Evolutionary conservation across 106 monocot genomes (phyloP).

Genomic region (Dioscorea dumetorum): DNA sequence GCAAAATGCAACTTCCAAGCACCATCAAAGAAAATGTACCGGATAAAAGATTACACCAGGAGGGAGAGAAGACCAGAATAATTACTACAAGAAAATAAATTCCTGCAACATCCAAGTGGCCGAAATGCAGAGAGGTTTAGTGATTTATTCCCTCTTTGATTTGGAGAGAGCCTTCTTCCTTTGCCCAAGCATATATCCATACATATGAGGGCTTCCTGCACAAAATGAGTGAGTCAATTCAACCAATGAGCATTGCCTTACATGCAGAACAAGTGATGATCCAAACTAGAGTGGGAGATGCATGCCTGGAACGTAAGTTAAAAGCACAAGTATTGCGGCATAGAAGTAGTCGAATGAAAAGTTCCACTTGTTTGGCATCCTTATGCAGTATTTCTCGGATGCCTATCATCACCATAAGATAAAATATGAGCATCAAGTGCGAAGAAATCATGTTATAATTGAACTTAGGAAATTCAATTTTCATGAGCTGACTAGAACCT

Average conservation of each 20-base stretch:
- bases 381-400: constrained; percentile 64
- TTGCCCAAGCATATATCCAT: constrained; percentile 60
- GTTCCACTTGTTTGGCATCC: constrained; percentile 71
- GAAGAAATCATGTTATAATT: neutral
- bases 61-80: too few species aligned
- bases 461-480: too few species aligned
- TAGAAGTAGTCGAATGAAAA: constrained; percentile 68
- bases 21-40: too few species aligned
- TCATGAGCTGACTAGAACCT: constrained; percentile 29
- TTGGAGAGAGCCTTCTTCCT: constrained; percentile 64
- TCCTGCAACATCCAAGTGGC: too few species aligned
- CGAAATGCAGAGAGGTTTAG: too few species aligned
- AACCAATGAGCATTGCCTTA: neutral
- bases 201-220: constrained; percentile 72
- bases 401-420: constrained; percentile 15
- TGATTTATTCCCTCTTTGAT: constrained; percentile 31
- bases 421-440: neutral
- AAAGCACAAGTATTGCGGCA: constrained; percentile 33
- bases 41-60: too few species aligned
- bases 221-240: neutral
- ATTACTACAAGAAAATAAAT: too few species aligned
- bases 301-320: constrained; percentile 47
- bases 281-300: neutral
- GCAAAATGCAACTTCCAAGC: too few species aligned
- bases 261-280: neutral